phyloP scores from a whole-genome alignment of 305 asterid species.

The Vinca major region DNA sequence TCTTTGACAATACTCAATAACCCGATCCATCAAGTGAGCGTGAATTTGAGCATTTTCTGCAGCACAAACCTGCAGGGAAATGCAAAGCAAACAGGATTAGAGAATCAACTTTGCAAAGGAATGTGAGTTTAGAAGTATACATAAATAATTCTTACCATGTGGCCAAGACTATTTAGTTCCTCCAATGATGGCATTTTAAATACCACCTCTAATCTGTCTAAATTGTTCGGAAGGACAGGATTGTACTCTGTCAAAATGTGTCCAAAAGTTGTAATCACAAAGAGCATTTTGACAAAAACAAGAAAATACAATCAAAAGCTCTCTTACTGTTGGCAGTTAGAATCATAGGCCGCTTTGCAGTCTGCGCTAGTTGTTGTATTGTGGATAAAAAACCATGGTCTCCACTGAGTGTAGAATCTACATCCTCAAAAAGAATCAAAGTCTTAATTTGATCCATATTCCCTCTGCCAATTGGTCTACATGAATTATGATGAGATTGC shows the following conservation, averaged over 20 bases:
- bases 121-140: slow-evolving; percentile 10
- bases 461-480: slow-evolving; percentile 25
- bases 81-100: slow-evolving; percentile 16
- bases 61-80: slow-evolving; percentile 57
- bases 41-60: slow-evolving; percentile 52
- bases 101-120: slow-evolving; percentile 12
- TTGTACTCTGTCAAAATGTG: slow-evolving; percentile 40
- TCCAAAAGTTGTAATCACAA: slow-evolving; percentile 22
- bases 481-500: slow-evolving; percentile 27
- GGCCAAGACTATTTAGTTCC: slow-evolving; percentile 56
- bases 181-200: slow-evolving; percentile 51
- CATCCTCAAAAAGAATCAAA: slow-evolving; percentile 91
- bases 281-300: slow-evolving; percentile 14
- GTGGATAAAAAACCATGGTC: slow-evolving; percentile 79
- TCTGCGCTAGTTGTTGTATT: slow-evolving; percentile 78
- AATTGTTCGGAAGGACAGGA: slow-evolving; percentile 73
- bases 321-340: slow-evolving; percentile 88
- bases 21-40: slow-evolving; percentile 59
- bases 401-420: slow-evolving; percentile 70
- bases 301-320: slow-evolving; percentile 14
- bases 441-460: slow-evolving; percentile 41
- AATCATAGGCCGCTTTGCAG: slow-evolving; percentile 96
- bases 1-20: slow-evolving; percentile 53
- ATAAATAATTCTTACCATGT: slow-evolving; percentile 39
- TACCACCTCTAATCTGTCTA: slow-evolving; percentile 60